These are phyloP conservation scores for Cynara cardunculus DNA, from an alignment of 129 eudicot genomes.

Conservation along the genomic window DNA sequence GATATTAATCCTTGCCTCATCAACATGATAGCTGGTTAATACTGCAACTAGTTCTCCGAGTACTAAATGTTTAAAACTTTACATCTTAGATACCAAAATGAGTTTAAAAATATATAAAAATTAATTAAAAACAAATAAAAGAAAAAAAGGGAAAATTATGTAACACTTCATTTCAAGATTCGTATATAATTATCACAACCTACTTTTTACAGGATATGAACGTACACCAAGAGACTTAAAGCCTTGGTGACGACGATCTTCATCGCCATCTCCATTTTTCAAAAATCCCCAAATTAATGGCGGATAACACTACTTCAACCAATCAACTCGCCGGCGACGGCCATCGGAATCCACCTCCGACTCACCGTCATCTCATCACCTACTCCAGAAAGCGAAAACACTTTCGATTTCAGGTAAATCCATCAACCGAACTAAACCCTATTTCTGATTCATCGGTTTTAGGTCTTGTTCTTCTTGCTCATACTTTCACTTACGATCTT, in stretches of 20 bases:
- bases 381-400: constrained; percentile 24
- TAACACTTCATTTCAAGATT: not conserved
- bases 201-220: constrained; percentile 3
- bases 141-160: not conserved
- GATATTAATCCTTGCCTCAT: too few relatives aligned
- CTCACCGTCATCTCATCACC: constrained; percentile 4
- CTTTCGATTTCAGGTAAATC: constrained; percentile 20
- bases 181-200: constrained; percentile 3
- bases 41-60: too few relatives aligned
- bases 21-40: too few relatives aligned
- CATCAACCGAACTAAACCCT: constrained; percentile 1
- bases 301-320: constrained; percentile 2
- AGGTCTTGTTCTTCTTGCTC: constrained; percentile 26
- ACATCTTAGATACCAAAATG: too few relatives aligned
- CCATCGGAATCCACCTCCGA: not conserved
- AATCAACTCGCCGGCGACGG: not conserved
- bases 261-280: not conserved
- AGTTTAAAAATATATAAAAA: too few relatives aligned
- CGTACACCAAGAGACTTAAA: constrained; percentile 1
- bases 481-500: constrained; percentile 29
- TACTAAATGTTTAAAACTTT: too few relatives aligned
- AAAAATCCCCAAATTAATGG: not conserved
- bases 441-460: constrained; percentile 20
- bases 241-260: constrained; percentile 12
- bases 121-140: too few relatives aligned